Conservation (phyloP, 2,329 filamentous ascomycete species). For the Thielaviopsis punctulata region DNA sequence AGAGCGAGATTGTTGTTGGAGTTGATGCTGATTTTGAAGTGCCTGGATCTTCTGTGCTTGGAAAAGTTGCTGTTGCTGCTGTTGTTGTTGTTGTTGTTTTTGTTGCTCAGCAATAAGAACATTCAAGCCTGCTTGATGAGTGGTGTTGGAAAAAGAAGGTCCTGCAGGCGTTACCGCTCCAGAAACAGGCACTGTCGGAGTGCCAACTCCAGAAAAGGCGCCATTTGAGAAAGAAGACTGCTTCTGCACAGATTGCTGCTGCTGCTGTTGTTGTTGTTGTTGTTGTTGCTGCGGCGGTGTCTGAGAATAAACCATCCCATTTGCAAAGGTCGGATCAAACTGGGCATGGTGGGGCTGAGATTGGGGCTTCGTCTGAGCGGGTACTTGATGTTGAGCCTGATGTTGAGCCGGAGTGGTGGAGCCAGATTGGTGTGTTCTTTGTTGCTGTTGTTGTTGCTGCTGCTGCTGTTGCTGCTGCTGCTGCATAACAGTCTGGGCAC, state of each 20-base stretch:
- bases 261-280: slow-evolving; percentile 2
- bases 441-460: neutral
- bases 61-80: slow-evolving; percentile 11
- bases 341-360: neutral
- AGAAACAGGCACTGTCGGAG: neutral
- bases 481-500: neutral
- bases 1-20: slow-evolving; percentile 1
- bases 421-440: neutral
- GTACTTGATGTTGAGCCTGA: too few relatives aligned
- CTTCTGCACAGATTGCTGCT: neutral
- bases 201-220: neutral
- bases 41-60: slow-evolving; percentile 14
- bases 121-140: slow-evolving; percentile 9
- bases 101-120: slow-evolving; percentile 15
- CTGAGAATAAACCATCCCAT: neutral
- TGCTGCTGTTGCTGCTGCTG: neutral
- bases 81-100: slow-evolving; percentile 17
- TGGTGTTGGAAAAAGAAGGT: neutral
- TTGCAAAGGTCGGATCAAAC: neutral
- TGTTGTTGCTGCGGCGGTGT: neutral
- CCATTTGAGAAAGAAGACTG: slow-evolving; percentile 1
- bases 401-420: slow-evolving; percentile 3
- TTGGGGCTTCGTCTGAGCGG: slow-evolving; percentile 1
- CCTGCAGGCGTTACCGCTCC: neutral
- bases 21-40: slow-evolving; percentile 5